These are phyloP conservation scores for Trichaptum fuscoviolaceum DNA, from an alignment of 768 basidiomycete genomes.

Conservation along the genomic window DNA sequence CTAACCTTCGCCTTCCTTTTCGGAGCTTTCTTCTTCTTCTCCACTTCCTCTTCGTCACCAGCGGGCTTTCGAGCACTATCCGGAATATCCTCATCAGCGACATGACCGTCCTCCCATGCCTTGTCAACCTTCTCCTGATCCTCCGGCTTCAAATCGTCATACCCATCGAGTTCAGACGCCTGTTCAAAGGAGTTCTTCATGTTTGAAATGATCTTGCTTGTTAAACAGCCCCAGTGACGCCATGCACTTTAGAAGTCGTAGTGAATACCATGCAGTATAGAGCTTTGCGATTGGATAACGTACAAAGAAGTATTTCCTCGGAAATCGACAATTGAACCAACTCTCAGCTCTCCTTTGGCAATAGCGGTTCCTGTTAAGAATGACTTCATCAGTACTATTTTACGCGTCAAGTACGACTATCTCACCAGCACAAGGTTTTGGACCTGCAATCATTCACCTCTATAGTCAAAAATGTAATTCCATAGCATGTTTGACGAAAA, in stretches of 20 bases:
- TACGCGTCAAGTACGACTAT: conserved; percentile 6
- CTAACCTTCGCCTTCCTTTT: conserved; percentile 24
- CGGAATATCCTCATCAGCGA: conserved; percentile 82
- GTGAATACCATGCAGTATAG: conserved; percentile 7
- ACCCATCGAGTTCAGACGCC: conserved; percentile 78
- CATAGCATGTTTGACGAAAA: conserved; percentile 6
- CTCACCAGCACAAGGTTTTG: conserved; percentile 71
- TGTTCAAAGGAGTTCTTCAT: conserved; percentile 56
- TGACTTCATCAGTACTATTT: background rate
- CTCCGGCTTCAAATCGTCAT: conserved; percentile 59
- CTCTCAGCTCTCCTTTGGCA: conserved; percentile 62
- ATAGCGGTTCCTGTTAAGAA: conserved; percentile 55
- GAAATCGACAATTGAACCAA: conserved; percentile 74
- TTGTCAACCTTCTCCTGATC: conserved; percentile 67
- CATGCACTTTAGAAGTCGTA: conserved; percentile 43
- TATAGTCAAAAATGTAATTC: background rate
- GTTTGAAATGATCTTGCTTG: conserved; percentile 61
- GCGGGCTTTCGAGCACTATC: conserved; percentile 58
- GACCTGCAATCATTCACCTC: conserved; percentile 39
- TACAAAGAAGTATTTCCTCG: conserved; percentile 66
- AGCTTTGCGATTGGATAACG: conserved; percentile 15
- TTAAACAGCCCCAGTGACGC: conserved; percentile 91
- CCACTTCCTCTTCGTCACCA: conserved; percentile 34
- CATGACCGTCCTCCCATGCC: conserved; percentile 74
- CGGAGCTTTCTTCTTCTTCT: conserved; percentile 23